Base-by-base conservation (phyloP, 1,284 basidiomycete species). In the Tremellales sp. region DNA sequence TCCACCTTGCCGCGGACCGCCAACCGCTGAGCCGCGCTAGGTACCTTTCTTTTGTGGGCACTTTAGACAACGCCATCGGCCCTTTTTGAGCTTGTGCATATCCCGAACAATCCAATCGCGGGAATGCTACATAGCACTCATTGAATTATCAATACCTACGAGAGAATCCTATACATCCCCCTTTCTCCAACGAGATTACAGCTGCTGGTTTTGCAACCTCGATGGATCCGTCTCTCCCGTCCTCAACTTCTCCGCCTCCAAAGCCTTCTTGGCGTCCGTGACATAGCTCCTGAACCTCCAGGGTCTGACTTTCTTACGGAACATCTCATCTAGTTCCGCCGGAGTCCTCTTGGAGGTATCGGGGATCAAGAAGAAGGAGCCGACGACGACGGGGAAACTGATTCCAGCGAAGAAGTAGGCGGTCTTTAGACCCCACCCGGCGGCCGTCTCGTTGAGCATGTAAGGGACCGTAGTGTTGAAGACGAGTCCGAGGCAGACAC, bases 301-400 rank as follows among this genome's bases (percentile, higher is more conserved):
- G 17, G 65, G 61, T 29, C 40, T 49, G 51, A 67, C 41, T 49
- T 62, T 65, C 41, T 59, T 61, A 27, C 51, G 51, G 48, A 67
- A 67, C 58, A 67, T 56, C 52, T 67, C 65, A 44, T 67, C 62
- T 12, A 66, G 49, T 46, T 66, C 64, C 5, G 58, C 61, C 3
- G 64, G 45, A 3, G 62, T 61, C 11, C 61, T 36, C 29, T 50
- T 41, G 21, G 62, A 60, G 3, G 56, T 60, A 36, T 67, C 64
- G 10, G 62, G 64, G 24, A 67, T 58, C 48, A 67, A 50, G 50
- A 60, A 64, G 50, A 59, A 56, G 1, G 61, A 56, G n/a, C 48
- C 56, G 23, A 60, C 43, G 26, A 49, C 50, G 22, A 63, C 40
- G 1, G 63, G 61, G 3, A 52, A 43, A 2, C 46, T 51, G 22